Conservation (phyloP, 257 asterid species). For the Pogostemon cablin region DNA sequence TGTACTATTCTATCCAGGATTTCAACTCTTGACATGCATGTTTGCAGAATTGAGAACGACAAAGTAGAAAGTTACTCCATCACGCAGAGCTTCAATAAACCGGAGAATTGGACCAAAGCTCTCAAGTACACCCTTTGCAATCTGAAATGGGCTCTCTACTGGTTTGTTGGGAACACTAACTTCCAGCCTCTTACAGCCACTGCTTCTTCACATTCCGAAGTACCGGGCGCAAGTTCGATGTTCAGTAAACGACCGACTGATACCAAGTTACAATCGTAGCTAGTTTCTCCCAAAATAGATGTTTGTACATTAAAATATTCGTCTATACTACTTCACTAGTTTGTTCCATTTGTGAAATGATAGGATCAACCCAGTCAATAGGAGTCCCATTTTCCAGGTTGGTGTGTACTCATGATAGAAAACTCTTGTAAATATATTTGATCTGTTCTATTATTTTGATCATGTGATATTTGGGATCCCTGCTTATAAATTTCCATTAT, state of each 20-base stretch:
- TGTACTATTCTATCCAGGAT: neutral
- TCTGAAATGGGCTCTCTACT: constrained; percentile 96
- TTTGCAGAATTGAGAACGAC: constrained; percentile 91
- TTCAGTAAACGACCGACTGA: constrained; percentile 52
- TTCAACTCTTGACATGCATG: constrained; percentile 3
- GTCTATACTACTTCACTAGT: neutral
- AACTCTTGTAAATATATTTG: neutral
- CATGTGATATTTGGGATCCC: no score
- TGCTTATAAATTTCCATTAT: neutral
- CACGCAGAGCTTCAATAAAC: constrained; percentile 94
- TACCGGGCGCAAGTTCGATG: constrained; percentile 53
- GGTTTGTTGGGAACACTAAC: constrained; percentile 94
- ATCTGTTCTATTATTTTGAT: neutral
- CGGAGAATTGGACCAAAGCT: constrained; percentile 97
- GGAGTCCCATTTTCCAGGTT: neutral
- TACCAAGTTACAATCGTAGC: constrained; percentile 44
- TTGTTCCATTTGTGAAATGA: constrained; percentile 5
- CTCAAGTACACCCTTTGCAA: constrained; percentile 95
- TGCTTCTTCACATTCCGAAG: constrained; percentile 57
- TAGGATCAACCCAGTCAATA: neutral
- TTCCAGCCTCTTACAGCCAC: constrained; percentile 83
- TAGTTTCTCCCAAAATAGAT: constrained; percentile 16
- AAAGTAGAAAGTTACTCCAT: constrained; percentile 89
- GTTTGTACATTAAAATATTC: constrained; percentile 25
- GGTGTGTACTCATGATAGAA: neutral